phyloP scores from a whole-genome alignment of 2,329 filamentous ascomycete genomes.

The Sporothrix schenckii region DNA sequence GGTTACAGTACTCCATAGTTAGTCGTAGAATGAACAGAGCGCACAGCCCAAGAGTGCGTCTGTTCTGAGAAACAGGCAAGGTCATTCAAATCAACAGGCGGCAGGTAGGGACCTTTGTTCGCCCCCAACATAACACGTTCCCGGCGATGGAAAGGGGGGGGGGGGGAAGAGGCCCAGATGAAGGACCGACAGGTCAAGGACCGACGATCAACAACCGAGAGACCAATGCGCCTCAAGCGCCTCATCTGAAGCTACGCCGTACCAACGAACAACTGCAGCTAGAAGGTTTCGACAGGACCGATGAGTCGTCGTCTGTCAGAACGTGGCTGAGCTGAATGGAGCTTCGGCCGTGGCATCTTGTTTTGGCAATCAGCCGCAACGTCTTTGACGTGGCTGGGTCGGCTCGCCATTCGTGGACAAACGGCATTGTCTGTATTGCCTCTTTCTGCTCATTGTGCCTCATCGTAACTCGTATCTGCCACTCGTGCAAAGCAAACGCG shows the following conservation, averaged over 20 bases:
- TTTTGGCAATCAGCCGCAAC: conserved; percentile 5
- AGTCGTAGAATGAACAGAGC: not conserved
- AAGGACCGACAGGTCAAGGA: not conserved
- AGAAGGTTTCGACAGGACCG: not conserved
- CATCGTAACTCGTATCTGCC: conserved; percentile 11
- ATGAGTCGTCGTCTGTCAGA: too few species aligned
- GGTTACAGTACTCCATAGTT: not conserved
- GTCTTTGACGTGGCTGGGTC: not conserved
- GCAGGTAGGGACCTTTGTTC: too few species aligned
- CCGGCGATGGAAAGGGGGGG: too few species aligned
- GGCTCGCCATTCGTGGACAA: not conserved
- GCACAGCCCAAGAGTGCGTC: too few species aligned
- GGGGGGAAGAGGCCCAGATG: too few species aligned
- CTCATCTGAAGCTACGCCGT: too few species aligned
- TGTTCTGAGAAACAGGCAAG: too few species aligned
- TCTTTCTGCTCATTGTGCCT: too few species aligned
- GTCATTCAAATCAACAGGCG: not conserved
- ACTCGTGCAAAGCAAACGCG: not conserved
- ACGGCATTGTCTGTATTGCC: not conserved
- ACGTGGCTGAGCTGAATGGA: not conserved
- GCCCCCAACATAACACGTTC: too few species aligned
- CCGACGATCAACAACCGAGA: not conserved
- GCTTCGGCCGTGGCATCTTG: not conserved
- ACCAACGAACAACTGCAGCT: not conserved
- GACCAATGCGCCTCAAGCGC: not conserved